Conservation (phyloP, 2,329 filamentous ascomycete genomes). For the Graphilbum sp. region DNA sequence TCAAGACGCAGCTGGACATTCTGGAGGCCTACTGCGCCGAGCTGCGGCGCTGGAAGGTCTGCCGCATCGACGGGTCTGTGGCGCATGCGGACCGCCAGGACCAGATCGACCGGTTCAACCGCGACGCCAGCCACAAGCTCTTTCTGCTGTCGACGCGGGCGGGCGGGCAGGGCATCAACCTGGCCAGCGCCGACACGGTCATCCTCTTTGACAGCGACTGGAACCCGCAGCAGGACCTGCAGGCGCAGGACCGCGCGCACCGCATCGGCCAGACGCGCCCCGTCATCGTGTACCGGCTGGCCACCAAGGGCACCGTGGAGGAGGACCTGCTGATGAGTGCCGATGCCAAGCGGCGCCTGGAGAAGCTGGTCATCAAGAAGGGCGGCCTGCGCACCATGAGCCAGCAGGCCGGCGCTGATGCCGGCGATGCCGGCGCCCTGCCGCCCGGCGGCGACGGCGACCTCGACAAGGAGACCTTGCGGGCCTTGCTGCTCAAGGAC, state of each 20-base stretch:
- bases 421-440: neutral
- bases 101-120: constrained; percentile 62
- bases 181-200: constrained; percentile 81
- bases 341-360: constrained; percentile 77
- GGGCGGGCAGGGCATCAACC: constrained; percentile 88
- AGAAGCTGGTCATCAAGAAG: constrained; percentile 92
- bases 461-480: constrained; percentile 44
- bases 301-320: constrained; percentile 85
- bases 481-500: constrained; percentile 49
- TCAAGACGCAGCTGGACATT: constrained; percentile 86
- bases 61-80: constrained; percentile 82
- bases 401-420: constrained; percentile 27
- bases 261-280: constrained; percentile 86
- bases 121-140: constrained; percentile 46
- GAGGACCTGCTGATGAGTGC: constrained; percentile 74
- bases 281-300: constrained; percentile 84
- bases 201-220: constrained; percentile 80
- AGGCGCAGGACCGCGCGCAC: constrained; percentile 90
- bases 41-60: constrained; percentile 66
- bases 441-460: constrained; percentile 26
- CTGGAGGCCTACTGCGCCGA: constrained; percentile 69
- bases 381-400: constrained; percentile 61
- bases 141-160: constrained; percentile 85
- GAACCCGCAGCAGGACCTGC: constrained; percentile 94
- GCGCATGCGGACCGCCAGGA: constrained; percentile 53